A percentile compares a stretch with the other conserved stretches of the same genome.
These are phyloP conservation scores for Metrosideros polymorpha DNA, from an alignment of 441 rosid species.

Conservation along the genomic window DNA sequence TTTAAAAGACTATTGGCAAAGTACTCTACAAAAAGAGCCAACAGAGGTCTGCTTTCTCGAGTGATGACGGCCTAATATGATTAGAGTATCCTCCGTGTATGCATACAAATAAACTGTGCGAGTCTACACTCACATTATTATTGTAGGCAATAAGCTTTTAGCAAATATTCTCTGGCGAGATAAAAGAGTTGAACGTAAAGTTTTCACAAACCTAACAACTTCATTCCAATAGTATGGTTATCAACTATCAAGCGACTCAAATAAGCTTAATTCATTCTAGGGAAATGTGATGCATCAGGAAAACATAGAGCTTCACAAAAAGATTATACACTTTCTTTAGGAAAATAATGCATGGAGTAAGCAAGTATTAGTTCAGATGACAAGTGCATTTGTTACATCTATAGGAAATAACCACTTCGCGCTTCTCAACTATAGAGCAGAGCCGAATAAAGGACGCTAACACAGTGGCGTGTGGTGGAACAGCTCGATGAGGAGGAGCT, in stretches of 20 bases:
- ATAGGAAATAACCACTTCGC: too few relatives aligned
- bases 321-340: conserved; percentile 32
- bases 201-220: too few relatives aligned
- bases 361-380: conserved; percentile 37
- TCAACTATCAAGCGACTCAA: too few relatives aligned
- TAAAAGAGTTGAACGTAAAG: too few relatives aligned
- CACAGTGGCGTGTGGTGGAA: too few relatives aligned
- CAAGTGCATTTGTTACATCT: not conserved
- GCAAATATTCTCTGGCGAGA: too few relatives aligned
- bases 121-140: not conserved
- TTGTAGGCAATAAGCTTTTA: not conserved
- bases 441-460: too few relatives aligned
- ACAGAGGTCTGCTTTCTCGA: not conserved
- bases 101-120: not conserved
- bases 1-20: too few relatives aligned
- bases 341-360: conserved; percentile 55
- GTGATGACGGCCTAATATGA: not conserved
- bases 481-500: too few relatives aligned
- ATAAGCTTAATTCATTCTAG: conserved; percentile 26
- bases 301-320: conserved; percentile 47
- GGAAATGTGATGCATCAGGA: conserved; percentile 53
- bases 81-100: not conserved
- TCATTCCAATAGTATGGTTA: too few relatives aligned
- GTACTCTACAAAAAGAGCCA: not conserved
- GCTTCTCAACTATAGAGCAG: too few relatives aligned